Evolutionary conservation across 2,329 filamentous ascomycete genomes (phyloP).

Genomic region (Capronia americana): DNA sequence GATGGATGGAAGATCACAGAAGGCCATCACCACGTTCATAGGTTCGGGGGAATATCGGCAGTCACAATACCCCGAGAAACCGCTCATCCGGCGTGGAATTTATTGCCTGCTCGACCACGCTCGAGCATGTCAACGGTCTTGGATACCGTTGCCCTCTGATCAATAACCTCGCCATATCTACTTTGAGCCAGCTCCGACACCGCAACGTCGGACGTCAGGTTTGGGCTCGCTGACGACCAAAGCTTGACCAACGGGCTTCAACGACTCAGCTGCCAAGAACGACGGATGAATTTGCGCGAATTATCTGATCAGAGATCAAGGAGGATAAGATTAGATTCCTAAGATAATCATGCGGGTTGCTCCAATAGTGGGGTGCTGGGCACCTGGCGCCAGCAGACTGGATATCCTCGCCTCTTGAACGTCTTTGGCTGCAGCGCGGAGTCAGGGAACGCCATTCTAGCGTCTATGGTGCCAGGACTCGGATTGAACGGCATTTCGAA

Average conservation of each 20-base stretch:
- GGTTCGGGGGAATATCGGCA: background rate
- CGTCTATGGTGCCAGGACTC: slow-evolving; percentile 10
- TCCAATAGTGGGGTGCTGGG: background rate
- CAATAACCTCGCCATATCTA: background rate
- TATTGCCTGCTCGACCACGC: no score
- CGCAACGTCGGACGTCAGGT: background rate
- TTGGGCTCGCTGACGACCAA: background rate
- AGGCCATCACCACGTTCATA: no score
- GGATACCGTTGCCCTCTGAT: background rate
- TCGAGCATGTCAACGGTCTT: background rate
- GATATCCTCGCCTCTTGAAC: background rate
- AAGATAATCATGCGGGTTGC: background rate
- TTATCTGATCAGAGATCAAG: slow-evolving; percentile 22
- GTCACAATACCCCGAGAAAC: background rate
- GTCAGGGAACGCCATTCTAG: slow-evolving; percentile 14
- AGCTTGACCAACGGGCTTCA: background rate
- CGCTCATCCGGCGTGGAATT: background rate
- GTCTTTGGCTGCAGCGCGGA: background rate
- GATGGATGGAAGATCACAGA: no score
- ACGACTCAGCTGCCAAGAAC: background rate
- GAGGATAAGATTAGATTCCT: slow-evolving; percentile 26
- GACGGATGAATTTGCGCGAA: slow-evolving; percentile 5
- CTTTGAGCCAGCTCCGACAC: background rate
- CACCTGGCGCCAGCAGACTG: background rate
- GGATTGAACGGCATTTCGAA: slow-evolving; percentile 1